Conservation (phyloP, 495 filamentous ascomycete species). For the Hypomontagnella submonticulosa region DNA sequence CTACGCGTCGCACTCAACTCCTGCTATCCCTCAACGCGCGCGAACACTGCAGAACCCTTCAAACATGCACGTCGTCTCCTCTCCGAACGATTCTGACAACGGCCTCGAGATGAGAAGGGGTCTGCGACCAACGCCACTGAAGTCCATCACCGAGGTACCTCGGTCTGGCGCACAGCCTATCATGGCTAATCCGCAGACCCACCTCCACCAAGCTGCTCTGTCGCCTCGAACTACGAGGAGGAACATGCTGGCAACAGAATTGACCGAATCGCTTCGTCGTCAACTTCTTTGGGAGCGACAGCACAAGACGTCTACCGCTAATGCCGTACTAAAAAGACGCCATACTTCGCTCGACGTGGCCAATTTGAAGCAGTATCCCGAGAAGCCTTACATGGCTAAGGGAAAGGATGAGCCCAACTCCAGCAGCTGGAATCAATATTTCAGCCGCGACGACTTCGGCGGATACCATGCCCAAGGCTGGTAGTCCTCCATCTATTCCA, state of each 20-base stretch:
- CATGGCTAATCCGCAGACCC: constrained; percentile 73
- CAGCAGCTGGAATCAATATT: constrained; percentile 64
- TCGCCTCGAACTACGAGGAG: constrained; percentile 93
- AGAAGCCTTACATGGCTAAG: constrained; percentile 60
- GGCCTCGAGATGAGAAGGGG: constrained; percentile 73
- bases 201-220: constrained; percentile 72
- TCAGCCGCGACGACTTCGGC: constrained; percentile 57
- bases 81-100: constrained; percentile 74
- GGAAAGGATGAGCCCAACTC: constrained; percentile 55
- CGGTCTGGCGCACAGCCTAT: constrained; percentile 82
- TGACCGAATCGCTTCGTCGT: constrained; percentile 66
- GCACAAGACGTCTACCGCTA: constrained; percentile 83
- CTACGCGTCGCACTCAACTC: constrained; percentile 79
- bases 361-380: constrained; percentile 82
- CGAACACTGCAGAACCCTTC: constrained; percentile 78
- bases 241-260: constrained; percentile 96
- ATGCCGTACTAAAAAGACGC: constrained; percentile 87
- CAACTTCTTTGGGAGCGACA: constrained; percentile 61
- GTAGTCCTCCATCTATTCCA: constrained; percentile 49
- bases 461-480: constrained; percentile 66
- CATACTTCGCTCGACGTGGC: constrained; percentile 92
- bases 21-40: constrained; percentile 78
- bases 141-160: constrained; percentile 73
- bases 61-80: constrained; percentile 75
- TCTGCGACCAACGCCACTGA: constrained; percentile 54